Evolutionary conservation across 306 rosid genomes (phyloP), one percentile per base, ranked within the genome.

Genomic region (Leucaena leucocephala): DNA sequence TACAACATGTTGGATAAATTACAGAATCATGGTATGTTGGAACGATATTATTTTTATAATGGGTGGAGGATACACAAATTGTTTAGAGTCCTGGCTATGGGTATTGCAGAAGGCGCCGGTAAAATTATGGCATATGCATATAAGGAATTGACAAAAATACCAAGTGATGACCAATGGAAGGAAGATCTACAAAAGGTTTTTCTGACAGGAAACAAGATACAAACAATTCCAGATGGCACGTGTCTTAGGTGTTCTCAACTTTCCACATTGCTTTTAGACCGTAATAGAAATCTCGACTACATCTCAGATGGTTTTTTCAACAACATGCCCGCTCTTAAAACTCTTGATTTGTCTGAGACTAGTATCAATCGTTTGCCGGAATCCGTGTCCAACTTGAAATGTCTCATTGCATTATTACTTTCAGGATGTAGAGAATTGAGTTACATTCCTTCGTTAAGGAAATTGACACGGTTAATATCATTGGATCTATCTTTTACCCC

Each of bases 31-130:
- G 3, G 35, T 3, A 8, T 57, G 6, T 21, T 57, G 35, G 14
- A 8, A 3, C n/a, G 54, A 13, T 0, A 2, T 3, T 0, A 14
- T 14, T 1, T 2, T 1, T 0, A 1, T 14, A 4, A 14, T 13
- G n/a, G 2, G 8, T 57, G 14, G 35, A 21, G 5, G 1, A 3
- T 55, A 8, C 4, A 55, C 34, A 7, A 19, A 19, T 57, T 21
- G 0, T 0, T 55, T 8, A 55, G 14, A 9, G 35, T 3, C 0
- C 0, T 57, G 14, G 63, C 63, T 21, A 8, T 54, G 6, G 1
- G 5, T 7, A 54, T 17, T 54, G 61, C 0, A 7, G 1, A n/a
- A n/a, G 27, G n/a, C 2, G 2, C 35, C 3, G 0, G 12, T 3
- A 21, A 3, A 57, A 8, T 57, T 57, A 57, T 55, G 62, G 62